phyloP scores from a whole-genome alignment of 2,329 filamentous ascomycete genomes.

The Dactylonectria macrodidyma region DNA sequence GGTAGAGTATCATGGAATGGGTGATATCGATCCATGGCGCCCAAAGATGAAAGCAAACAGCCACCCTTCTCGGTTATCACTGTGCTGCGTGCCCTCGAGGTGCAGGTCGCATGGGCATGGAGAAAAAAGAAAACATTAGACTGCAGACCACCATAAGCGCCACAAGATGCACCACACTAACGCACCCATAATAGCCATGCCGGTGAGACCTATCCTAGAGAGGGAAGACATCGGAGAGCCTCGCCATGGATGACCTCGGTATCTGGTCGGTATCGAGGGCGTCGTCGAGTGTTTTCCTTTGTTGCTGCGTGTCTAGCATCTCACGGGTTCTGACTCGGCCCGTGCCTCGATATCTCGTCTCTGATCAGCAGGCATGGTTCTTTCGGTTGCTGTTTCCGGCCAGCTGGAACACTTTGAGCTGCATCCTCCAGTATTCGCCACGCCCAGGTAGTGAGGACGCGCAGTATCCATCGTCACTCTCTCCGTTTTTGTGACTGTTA shows the following conservation, averaged over 20 bases:
- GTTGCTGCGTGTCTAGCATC: not conserved
- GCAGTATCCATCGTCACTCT: constrained; percentile 18
- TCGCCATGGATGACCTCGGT: constrained; percentile 2
- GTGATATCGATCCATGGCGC: constrained; percentile 20
- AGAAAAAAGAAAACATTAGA: constrained; percentile 19
- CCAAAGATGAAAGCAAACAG: constrained; percentile 6
- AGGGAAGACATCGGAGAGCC: constrained; percentile 15
- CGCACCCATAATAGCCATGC: constrained; percentile 15
- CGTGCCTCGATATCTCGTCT: constrained; percentile 13
- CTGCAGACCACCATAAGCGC: constrained; percentile 18
- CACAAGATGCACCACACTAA: constrained; percentile 16
- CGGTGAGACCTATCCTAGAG: constrained; percentile 17
- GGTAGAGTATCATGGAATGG: constrained; percentile 24
- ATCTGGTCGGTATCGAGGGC: not conserved
- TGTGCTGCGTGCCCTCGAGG: constrained; percentile 20
- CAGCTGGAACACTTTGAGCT: not conserved
- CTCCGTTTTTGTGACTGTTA: constrained; percentile 14
- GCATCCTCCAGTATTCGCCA: constrained; percentile 13
- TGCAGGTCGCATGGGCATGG: constrained; percentile 20
- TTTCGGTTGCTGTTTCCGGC: constrained; percentile 5
- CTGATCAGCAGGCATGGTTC: not conserved
- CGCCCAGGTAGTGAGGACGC: constrained; percentile 11
- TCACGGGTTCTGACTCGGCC: not conserved
- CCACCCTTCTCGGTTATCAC: constrained; percentile 7
- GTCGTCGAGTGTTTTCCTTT: constrained; percentile 6